Conservation (phyloP, 1,139 yeast genomes). For the Saccharomyces hybrid region DNA sequence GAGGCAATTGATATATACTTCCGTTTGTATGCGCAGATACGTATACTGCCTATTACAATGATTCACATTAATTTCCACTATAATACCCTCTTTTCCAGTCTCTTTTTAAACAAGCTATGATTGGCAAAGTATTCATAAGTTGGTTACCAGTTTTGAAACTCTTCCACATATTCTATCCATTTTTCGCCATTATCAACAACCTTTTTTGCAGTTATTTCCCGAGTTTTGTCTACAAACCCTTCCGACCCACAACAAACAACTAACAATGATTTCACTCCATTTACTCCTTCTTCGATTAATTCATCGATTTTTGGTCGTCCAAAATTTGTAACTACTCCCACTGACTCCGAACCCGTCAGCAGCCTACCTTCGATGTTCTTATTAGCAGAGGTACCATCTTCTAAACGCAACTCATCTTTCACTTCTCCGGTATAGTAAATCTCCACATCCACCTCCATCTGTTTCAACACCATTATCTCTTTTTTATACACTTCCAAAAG, state of each 20-base stretch:
- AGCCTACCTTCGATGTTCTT: not conserved
- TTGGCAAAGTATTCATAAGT: not conserved
- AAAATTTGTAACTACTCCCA: slow-evolving; percentile 18
- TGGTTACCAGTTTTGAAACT: slow-evolving; percentile 23
- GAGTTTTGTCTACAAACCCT: slow-evolving; percentile 46
- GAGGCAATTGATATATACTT: not conserved
- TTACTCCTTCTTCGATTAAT: slow-evolving; percentile 29
- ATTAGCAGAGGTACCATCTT: not conserved
- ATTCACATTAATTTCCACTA: no score
- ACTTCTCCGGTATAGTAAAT: not conserved
- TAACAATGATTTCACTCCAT: slow-evolving; percentile 31
- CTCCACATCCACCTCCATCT: not conserved
- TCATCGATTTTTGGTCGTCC: slow-evolving; percentile 43
- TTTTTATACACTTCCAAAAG: slow-evolving; percentile 1
- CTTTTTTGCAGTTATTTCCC: slow-evolving; percentile 33
- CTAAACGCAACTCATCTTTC: not conserved
- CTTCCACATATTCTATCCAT: slow-evolving; percentile 22
- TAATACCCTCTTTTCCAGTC: not conserved
- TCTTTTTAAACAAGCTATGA: not conserved
- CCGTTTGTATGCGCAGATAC: not conserved
- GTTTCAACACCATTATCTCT: not conserved
- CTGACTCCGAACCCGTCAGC: not conserved
- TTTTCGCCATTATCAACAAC: slow-evolving; percentile 10
- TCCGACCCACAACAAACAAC: slow-evolving; percentile 48
- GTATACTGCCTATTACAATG: not conserved